Percentiles rank a stretch among this genome's conserved stretches.
phyloP scores from a whole-genome alignment of 345 rosid species.

The Citrus medica region DNA sequence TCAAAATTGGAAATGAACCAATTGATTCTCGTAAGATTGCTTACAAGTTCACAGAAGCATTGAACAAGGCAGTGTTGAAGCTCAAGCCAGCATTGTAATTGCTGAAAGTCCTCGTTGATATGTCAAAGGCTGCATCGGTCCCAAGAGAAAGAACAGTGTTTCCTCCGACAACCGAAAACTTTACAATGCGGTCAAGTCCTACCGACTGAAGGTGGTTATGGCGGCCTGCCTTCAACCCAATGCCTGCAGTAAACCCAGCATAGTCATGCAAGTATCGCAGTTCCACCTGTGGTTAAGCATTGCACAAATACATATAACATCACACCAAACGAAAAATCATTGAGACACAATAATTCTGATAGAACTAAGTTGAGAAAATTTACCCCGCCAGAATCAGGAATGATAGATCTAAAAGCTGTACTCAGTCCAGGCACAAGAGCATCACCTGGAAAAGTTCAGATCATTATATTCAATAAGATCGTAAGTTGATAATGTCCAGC shows the following conservation, averaged over 20 bases:
- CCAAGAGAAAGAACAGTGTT: conserved; percentile 37
- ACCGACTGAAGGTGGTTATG: background rate
- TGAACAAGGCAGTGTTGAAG: conserved; percentile 30
- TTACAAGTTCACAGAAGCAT: conserved; percentile 49
- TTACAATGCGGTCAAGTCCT: conserved; percentile 35
- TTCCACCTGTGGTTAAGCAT: conserved; percentile 32
- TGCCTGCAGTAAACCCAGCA: conserved; percentile 36
- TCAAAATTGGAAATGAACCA: background rate
- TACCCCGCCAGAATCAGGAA: conserved; percentile 50
- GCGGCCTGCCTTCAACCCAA: conserved; percentile 28
- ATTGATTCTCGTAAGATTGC: conserved; percentile 10
- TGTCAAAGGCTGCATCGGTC: conserved; percentile 30
- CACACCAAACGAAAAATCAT: too few species aligned
- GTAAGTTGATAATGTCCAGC: background rate
- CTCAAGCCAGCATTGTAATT: conserved; percentile 39
- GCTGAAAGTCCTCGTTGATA: conserved; percentile 16
- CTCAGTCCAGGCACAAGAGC: conserved; percentile 48
- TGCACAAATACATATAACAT: too few species aligned
- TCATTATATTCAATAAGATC: background rate
- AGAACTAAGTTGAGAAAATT: background rate
- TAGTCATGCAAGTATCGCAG: conserved; percentile 37
- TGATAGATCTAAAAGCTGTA: conserved; percentile 30
- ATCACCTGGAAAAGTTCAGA: conserved; percentile 27
- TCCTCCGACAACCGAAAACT: conserved; percentile 44
- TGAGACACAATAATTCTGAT: background rate